Base-by-base conservation (phyloP, 106 monocot genomes). In the Vanilla planifolia region DNA sequence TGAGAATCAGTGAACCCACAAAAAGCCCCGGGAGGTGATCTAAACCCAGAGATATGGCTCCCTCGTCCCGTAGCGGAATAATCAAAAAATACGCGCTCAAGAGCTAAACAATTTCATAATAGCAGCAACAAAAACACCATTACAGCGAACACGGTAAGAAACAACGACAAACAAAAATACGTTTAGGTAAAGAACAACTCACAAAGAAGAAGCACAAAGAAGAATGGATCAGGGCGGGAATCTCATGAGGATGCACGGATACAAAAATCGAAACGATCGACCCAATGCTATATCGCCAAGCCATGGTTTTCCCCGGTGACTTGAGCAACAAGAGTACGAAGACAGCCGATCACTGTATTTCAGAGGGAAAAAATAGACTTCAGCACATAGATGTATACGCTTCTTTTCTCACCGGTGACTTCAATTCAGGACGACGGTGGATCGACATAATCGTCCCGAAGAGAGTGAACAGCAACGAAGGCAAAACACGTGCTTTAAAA, bases 181-280 rank as follows among this genome's bases (percentile, higher is more conserved):
- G 51, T 1, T 51, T 1, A 2, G 48, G 20, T 41, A 14, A 26
- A 25, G 61, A 52, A 24, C 21, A 19, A 51, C 70, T 75, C 60
- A 94, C 94, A 75, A 86, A 94, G 86, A 94, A 94, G 86, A 94
- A 94, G 82, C 86, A 86, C 43, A 83, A 47, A 34, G 85, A 71
- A 37, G 89, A 85, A 67, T 73, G 74, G 64, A 89, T 43, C 44
- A 89, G 65, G 9, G 85, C 71, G 8, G 85, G 61, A 66, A 94
- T 78, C 77, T 94, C 93, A 65, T 89, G 85, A 20, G 82, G 89
- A 10, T 71, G 89, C 29, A 89, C 93, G 17, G 48, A 25, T 15
- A 94, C 93, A 63, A 94, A 65, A 7, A 77, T 55, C 17, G 78
- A 71, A 5, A 89, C 60, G 26, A 82, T 55, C 39, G 82, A 59